Evolutionary conservation across 768 basidiomycete species (phyloP).

Genomic region (Cantharellus cinnabarinus): DNA sequence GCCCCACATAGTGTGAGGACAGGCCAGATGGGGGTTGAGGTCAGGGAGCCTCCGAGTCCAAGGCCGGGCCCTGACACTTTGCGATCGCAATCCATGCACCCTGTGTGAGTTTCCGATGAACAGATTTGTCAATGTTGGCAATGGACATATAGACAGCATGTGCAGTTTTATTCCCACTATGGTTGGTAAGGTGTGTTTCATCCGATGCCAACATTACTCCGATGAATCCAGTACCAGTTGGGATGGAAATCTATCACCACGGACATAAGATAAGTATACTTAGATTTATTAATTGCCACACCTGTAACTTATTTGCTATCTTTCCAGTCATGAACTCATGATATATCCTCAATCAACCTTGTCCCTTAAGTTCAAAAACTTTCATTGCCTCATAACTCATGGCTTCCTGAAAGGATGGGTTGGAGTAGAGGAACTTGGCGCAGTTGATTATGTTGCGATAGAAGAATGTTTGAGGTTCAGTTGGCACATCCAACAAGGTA

Average conservation of each 20-base stretch:
- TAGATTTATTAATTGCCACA: neutral
- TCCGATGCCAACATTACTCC: constrained; percentile 29
- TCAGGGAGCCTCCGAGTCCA: too few relatives aligned
- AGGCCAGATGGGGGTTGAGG: too few relatives aligned
- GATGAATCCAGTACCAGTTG: constrained; percentile 16
- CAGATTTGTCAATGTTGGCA: constrained; percentile 24
- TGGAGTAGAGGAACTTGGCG: neutral
- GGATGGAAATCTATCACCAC: constrained; percentile 1
- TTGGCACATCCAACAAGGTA: neutral
- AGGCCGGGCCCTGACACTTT: too few relatives aligned
- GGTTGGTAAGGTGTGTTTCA: constrained; percentile 22
- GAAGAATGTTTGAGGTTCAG: neutral
- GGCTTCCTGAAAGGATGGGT: neutral
- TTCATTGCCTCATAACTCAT: neutral
- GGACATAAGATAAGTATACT: neutral
- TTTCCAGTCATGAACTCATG: neutral
- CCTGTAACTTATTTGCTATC: neutral
- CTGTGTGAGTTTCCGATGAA: constrained; percentile 18
- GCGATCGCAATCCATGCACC: constrained; percentile 20
- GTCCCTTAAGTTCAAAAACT: neutral
- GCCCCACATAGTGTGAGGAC: too few relatives aligned
- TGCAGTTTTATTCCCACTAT: constrained; percentile 22
- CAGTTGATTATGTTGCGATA: neutral
- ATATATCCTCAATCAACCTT: neutral
- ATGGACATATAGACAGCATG: constrained; percentile 28